Conservation (phyloP, 2,329 filamentous ascomycete species). For the Epichloe coenophiala region DNA sequence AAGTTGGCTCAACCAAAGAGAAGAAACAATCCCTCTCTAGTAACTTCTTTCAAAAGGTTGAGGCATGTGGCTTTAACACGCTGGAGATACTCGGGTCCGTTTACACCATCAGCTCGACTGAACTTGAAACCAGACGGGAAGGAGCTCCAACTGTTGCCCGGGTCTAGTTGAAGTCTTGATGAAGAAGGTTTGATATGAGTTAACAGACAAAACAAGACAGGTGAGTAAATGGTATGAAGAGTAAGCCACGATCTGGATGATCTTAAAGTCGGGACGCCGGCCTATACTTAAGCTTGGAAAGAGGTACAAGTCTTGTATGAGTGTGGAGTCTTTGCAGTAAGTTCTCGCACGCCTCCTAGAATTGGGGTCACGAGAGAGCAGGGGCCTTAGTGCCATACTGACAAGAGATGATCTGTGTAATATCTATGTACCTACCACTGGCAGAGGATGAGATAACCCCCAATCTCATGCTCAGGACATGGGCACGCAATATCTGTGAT, state of each 20-base stretch:
- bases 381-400: slow-evolving; percentile 2
- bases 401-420: slow-evolving; percentile 2
- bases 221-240: not conserved
- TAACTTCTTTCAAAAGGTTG: not conserved
- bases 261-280: not conserved
- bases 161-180: not conserved
- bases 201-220: not conserved
- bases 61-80: not conserved
- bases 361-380: not conserved
- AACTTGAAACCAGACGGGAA: not conserved
- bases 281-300: slow-evolving; percentile 1
- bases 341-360: not conserved
- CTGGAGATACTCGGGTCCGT: not conserved
- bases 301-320: not conserved
- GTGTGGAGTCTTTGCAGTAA: not conserved
- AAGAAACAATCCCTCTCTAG: not conserved
- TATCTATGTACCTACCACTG: slow-evolving; percentile 4
- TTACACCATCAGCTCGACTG: not conserved
- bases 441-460: slow-evolving; percentile 6
- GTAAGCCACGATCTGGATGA: not conserved
- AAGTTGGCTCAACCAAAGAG: not conserved
- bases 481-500: not conserved
- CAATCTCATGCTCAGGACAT: slow-evolving; percentile 2
- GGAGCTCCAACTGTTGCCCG: not conserved
- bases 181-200: too few relatives aligned